Evolutionary conservation across 2,329 filamentous ascomycete genomes (phyloP).

Genomic region (Fusarium protoensiforme): DNA sequence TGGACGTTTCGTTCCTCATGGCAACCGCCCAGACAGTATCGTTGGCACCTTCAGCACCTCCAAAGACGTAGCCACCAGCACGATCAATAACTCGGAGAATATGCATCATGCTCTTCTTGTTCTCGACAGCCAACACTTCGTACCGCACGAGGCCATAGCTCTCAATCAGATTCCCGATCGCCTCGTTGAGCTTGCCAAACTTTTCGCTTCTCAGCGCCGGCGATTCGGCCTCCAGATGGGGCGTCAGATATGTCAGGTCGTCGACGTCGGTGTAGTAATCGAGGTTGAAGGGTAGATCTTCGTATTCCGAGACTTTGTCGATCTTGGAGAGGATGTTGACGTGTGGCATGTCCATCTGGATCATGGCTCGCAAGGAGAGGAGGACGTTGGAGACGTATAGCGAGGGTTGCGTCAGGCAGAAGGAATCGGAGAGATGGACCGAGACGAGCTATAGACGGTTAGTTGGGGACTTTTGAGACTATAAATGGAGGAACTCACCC

Average conservation of each 20-base stretch:
- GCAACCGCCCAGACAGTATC: constrained; percentile 98
- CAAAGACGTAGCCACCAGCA: constrained; percentile 93
- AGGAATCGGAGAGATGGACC: constrained; percentile 92
- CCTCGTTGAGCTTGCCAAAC: constrained; percentile 85
- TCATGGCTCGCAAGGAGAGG: constrained; percentile 93
- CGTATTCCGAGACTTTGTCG: constrained; percentile 89
- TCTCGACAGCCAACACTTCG: constrained; percentile 94
- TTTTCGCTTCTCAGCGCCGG: constrained; percentile 76
- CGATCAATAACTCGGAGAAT: constrained; percentile 90
- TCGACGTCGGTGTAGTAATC: constrained; percentile 99
- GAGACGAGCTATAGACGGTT: constrained; percentile 78
- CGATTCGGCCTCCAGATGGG: constrained; percentile 82
- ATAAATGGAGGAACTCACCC: constrained; percentile 67
- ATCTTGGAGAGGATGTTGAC: constrained; percentile 98
- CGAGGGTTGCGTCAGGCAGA: constrained; percentile 91
- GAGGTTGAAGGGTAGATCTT: constrained; percentile 90
- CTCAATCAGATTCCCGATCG: constrained; percentile 87
- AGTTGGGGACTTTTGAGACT: constrained; percentile 7
- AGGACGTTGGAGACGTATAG: constrained; percentile 95
- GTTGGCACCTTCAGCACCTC: constrained; percentile 88
- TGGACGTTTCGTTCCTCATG: constrained; percentile 79
- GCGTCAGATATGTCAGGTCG: constrained; percentile 86
- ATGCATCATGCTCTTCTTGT: constrained; percentile 97
- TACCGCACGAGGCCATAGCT: constrained; percentile 91
- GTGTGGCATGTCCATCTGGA: constrained; percentile 97